Evolutionary conservation across 441 rosid species (phyloP).

Genomic region (Eugenia klotzschiana): DNA sequence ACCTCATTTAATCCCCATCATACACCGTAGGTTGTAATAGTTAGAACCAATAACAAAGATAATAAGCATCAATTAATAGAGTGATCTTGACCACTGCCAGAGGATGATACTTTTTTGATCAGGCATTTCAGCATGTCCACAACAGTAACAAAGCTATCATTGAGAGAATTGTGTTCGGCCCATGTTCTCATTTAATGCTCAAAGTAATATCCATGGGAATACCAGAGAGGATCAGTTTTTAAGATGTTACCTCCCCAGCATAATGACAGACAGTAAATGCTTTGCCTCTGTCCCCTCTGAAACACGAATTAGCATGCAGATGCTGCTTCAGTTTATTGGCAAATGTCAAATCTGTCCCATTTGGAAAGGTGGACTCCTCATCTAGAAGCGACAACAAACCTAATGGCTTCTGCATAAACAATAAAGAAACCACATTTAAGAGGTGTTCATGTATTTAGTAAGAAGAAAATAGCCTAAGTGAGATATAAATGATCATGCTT

Average conservation of each 20-base stretch:
- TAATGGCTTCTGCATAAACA: constrained; percentile 68
- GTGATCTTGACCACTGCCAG: neutral
- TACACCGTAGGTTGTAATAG: neutral
- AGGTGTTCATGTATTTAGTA: neutral
- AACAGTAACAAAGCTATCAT: neutral
- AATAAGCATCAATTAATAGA: neutral
- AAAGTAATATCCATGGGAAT: neutral
- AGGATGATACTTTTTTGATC: neutral
- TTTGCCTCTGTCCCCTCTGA: constrained; percentile 73
- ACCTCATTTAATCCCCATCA: neutral
- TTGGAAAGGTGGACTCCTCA: constrained; percentile 95
- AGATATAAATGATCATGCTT: neutral
- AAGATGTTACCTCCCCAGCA: constrained; percentile 73
- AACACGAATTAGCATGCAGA: constrained; percentile 56
- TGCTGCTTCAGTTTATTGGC: constrained; percentile 95
- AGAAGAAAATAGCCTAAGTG: neutral
- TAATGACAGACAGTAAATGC: constrained; percentile 79
- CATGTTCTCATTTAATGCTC: neutral
- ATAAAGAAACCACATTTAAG: neutral
- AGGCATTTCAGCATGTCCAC: neutral
- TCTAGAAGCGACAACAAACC: constrained; percentile 81
- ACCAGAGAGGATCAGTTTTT: neutral
- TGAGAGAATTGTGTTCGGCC: neutral
- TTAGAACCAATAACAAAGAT: neutral
- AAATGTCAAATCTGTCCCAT: constrained; percentile 87